Conservation (phyloP, 2,329 filamentous ascomycete genomes). For the Hirsutella thompsonii region DNA sequence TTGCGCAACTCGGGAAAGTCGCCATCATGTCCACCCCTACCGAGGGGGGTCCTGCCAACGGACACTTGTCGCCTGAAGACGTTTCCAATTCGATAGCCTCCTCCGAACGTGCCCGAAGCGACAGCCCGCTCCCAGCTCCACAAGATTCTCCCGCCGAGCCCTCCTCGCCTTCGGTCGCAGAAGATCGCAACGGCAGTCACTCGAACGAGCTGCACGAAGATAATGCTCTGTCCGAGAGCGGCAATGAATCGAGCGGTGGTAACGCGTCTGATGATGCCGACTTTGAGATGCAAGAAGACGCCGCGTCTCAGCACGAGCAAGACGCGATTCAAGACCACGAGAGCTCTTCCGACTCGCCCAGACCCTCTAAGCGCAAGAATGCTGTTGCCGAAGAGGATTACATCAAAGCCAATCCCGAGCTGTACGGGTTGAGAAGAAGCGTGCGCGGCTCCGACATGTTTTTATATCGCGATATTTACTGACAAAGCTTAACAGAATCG, state of each 20-base stretch:
- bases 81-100: constrained; percentile 25
- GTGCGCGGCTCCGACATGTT: constrained; percentile 38
- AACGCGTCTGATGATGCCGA: constrained; percentile 57
- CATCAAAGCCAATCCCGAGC: constrained; percentile 82
- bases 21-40: constrained; percentile 51
- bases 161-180: constrained; percentile 29
- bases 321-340: constrained; percentile 41
- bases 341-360: constrained; percentile 57
- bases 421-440: constrained; percentile 89
- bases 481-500: constrained; percentile 30
- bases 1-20: constrained; percentile 47
- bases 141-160: constrained; percentile 42
- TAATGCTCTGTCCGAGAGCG: constrained; percentile 28
- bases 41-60: constrained; percentile 52
- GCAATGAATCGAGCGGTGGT: constrained; percentile 35
- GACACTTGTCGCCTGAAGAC: constrained; percentile 45
- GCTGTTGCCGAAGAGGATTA: constrained; percentile 62
- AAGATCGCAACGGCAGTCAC: constrained; percentile 24
- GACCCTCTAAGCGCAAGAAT: constrained; percentile 61
- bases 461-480: constrained; percentile 16
- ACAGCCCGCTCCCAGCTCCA: constrained; percentile 66
- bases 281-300: constrained; percentile 59
- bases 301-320: constrained; percentile 29
- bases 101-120: constrained; percentile 25
- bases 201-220: constrained; percentile 26